These are phyloP conservation scores for Herpetomonas tarakana DNA, from an alignment of 208 protist genomes.

Conservation along the genomic window DNA sequence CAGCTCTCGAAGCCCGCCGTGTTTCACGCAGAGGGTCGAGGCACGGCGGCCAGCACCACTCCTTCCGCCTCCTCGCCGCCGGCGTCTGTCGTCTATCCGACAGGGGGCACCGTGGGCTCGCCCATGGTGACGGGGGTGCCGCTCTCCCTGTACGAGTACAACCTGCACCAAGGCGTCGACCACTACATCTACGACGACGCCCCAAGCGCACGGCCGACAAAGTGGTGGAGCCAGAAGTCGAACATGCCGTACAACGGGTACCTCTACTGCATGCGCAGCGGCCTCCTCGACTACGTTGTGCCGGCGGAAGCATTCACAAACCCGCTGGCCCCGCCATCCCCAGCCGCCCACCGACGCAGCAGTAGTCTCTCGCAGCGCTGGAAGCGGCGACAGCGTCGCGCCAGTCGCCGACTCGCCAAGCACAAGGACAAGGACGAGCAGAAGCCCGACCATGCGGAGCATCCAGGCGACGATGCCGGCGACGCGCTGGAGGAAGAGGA, in stretches of 20 bases:
- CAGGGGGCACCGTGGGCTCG: slow-evolving; percentile 67
- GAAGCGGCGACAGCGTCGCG: slow-evolving; percentile 7
- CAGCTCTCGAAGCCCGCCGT: slow-evolving; percentile 74
- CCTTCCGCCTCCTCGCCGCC: not conserved
- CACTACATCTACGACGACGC: slow-evolving; percentile 87
- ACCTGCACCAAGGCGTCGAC: slow-evolving; percentile 79
- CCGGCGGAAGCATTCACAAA: slow-evolving; percentile 54
- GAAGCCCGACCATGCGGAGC: not conserved
- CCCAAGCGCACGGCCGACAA: slow-evolving; percentile 71
- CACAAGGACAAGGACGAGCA: not conserved
- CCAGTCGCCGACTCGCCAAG: not conserved
- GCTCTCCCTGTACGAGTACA: slow-evolving; percentile 65
- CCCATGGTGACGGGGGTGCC: slow-evolving; percentile 71
- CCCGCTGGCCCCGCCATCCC: slow-evolving; percentile 43
- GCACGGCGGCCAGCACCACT: not conserved
- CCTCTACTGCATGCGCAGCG: slow-evolving; percentile 76
- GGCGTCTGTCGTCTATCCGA: slow-evolving; percentile 32
- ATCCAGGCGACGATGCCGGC: slow-evolving; percentile 3
- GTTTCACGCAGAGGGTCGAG: slow-evolving; percentile 17
- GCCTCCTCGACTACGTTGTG: slow-evolving; percentile 49
- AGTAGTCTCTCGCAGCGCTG: slow-evolving; percentile 8
- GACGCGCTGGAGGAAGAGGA: not conserved
- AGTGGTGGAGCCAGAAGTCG: slow-evolving; percentile 90
- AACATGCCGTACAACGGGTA: slow-evolving; percentile 88
- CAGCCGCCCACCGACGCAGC: slow-evolving; percentile 7